A percentile compares a stretch with the other conserved stretches of the same genome.
phyloP scores from a whole-genome alignment of 768 basidiomycete species.

The Kwoniella dendrophila region DNA sequence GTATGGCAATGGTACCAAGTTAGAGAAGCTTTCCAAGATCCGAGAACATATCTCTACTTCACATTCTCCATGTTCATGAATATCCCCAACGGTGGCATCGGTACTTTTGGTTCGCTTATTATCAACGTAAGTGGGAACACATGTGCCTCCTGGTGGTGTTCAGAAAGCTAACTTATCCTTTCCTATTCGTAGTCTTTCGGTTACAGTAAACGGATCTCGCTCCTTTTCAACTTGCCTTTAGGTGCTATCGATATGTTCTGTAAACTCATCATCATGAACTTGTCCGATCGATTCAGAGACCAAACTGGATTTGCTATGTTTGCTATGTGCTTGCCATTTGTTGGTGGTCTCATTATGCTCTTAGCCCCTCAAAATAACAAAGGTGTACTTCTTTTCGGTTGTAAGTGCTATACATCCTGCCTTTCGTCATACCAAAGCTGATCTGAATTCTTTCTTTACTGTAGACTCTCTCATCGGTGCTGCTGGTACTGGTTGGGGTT shows the following conservation, averaged over 20 bases:
- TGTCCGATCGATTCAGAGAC: constrained; percentile 34
- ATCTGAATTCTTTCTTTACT: not conserved
- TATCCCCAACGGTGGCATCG: constrained; percentile 29
- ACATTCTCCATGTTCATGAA: constrained; percentile 32
- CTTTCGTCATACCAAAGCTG: not conserved
- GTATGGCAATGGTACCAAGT: constrained; percentile 25
- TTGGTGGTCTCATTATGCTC: constrained; percentile 37
- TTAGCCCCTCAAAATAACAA: constrained; percentile 25
- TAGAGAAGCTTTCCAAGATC: constrained; percentile 23
- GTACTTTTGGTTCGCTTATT: constrained; percentile 20
- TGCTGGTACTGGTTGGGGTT: constrained; percentile 32
- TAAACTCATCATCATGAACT: constrained; percentile 31
- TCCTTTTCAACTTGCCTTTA: constrained; percentile 29
- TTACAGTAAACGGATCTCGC: constrained; percentile 17
- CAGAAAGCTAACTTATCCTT: not conserved
- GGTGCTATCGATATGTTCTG: constrained; percentile 19
- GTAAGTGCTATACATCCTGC: constrained; percentile 8
- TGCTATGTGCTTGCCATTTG: constrained; percentile 29
- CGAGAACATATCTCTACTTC: constrained; percentile 19
- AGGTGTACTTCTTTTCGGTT: constrained; percentile 29
- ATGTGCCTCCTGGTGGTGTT: not conserved
- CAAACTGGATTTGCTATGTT: constrained; percentile 28
- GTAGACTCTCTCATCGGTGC: constrained; percentile 25
- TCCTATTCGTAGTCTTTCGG: not conserved
- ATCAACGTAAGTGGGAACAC: constrained; percentile 20